Evolutionary conservation across 2,329 filamentous ascomycete species (phyloP).

Genomic region (Fusarium pseudoanthophilum): DNA sequence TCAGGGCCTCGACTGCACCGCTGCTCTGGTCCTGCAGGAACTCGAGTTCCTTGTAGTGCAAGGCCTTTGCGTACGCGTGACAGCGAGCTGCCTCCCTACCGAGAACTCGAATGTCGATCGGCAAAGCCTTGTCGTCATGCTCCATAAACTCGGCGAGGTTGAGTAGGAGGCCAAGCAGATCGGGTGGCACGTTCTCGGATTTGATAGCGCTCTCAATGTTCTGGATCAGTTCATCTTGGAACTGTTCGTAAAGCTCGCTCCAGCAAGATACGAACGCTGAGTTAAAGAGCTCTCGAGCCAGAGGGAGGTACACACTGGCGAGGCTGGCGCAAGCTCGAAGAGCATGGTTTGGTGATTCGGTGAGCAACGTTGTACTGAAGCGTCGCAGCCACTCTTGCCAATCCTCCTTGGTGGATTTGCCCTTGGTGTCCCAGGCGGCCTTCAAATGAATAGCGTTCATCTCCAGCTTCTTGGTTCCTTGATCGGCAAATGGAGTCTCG

Average conservation of each 20-base stretch:
- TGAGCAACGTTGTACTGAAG: slow-evolving; percentile 93
- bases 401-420: slow-evolving; percentile 97
- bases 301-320: slow-evolving; percentile 88
- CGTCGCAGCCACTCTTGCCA: slow-evolving; percentile 99
- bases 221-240: slow-evolving; percentile 94
- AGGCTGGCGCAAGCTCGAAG: slow-evolving; percentile 91
- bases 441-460: slow-evolving; percentile 98
- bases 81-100: slow-evolving; percentile 96
- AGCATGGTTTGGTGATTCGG: slow-evolving; percentile 95
- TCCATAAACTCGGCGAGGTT: slow-evolving; percentile 99
- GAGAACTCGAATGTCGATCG: slow-evolving; percentile 94
- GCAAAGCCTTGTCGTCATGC: slow-evolving; percentile 97
- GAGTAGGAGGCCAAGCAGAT: slow-evolving; percentile 91
- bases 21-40: slow-evolving; percentile 98
- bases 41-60: slow-evolving; percentile 99
- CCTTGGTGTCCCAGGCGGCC: slow-evolving; percentile 94
- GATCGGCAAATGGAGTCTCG: slow-evolving; percentile 83
- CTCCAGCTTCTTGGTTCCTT: slow-evolving; percentile 91
- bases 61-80: slow-evolving; percentile 95
- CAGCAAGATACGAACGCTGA: slow-evolving; percentile 99
- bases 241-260: slow-evolving; percentile 97
- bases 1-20: slow-evolving; percentile 93
- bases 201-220: slow-evolving; percentile 97
- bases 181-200: slow-evolving; percentile 93
- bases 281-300: slow-evolving; percentile 96